Base-by-base conservation (phyloP, 139 green algal species). In the Micromonas commoda region DNA sequence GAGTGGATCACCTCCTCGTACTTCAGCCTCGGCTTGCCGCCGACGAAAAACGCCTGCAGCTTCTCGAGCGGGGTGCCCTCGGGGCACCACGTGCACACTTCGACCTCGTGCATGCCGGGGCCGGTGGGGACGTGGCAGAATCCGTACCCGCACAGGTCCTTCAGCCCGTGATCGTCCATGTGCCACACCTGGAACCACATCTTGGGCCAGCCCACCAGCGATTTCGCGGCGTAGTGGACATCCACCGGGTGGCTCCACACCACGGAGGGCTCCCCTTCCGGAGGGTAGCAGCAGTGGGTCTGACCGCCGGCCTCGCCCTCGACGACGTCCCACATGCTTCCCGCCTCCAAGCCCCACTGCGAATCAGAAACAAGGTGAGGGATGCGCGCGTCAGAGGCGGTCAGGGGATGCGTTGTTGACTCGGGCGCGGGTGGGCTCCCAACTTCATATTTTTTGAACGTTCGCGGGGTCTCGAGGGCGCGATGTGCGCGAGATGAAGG, bases 151-250 rank as follows among this genome's bases (percentile, higher is more conserved):
- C 87, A 87, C 9, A 94, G 85, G 53, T 94, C 89, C 34, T 86
- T 90, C 0, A 86, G 69, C 2, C 88, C 89, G 77, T 91, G 84
- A 1, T 82, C 45, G 73, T 94, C 87, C 77, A 90, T 83, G 61
- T 53, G 81, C 88, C 89, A 95, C 26, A 95, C 85, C 80, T 95
- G 90, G 64, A 93, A 91, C 81, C 90, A 85, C 31, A 95, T 75
- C 81, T 92, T 92, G 19, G 90, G 90, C 90, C 89, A 95, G 24
- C 76, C 76, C 23, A 45, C 74, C 9, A 78, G 54, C 51, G 21
- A 71, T 69, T 86, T 85, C 73, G 82, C 89, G 0, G 81, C 61
- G 63, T 89, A 92, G 82, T 95, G 90, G 2, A 92, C 60, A 78
- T 93, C 89, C 1, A 95, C 24, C 1, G 90, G 90, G 77, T 95